These are phyloP conservation scores for Metschnikowia cerradonensis DNA, from an alignment of 805 yeast genomes.

Conservation along the genomic window DNA sequence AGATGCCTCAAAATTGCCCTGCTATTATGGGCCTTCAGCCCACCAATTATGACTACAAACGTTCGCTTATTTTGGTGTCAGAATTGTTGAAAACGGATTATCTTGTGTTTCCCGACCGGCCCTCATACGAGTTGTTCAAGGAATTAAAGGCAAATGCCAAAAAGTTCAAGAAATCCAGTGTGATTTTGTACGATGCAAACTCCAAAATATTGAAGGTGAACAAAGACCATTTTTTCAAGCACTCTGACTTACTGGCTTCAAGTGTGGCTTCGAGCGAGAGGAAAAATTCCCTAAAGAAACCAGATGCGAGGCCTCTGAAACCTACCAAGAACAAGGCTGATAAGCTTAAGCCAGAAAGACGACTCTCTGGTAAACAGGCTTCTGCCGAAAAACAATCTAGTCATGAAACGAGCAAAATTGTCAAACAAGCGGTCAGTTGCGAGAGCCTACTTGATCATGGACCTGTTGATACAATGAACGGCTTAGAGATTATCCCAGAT, in stretches of 20 bases:
- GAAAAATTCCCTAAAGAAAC: background rate
- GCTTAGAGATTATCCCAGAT: background rate
- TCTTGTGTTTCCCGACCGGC: constrained; percentile 29
- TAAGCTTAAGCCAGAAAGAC: background rate
- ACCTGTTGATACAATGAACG: background rate
- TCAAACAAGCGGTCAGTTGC: background rate
- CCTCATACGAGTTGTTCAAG: constrained; percentile 28
- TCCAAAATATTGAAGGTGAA: constrained; percentile 13
- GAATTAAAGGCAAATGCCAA: constrained; percentile 21
- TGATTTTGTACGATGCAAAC: constrained; percentile 18
- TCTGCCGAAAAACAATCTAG: background rate
- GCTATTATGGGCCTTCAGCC: constrained; percentile 21
- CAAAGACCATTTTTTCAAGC: background rate
- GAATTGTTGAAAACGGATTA: constrained; percentile 29
- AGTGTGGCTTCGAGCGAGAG: background rate
- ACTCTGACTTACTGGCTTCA: background rate
- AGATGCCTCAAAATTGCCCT: background rate
- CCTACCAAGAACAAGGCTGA: background rate
- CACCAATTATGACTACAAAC: constrained; percentile 24
- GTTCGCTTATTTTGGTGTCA: constrained; percentile 28
- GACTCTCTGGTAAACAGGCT: background rate
- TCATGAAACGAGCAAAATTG: background rate
- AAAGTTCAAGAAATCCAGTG: constrained; percentile 21
- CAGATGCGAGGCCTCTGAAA: background rate
- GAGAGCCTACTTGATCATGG: background rate